Conservation (phyloP, 495 filamentous ascomycete genomes). For the Clavariopsis aquatica region DNA sequence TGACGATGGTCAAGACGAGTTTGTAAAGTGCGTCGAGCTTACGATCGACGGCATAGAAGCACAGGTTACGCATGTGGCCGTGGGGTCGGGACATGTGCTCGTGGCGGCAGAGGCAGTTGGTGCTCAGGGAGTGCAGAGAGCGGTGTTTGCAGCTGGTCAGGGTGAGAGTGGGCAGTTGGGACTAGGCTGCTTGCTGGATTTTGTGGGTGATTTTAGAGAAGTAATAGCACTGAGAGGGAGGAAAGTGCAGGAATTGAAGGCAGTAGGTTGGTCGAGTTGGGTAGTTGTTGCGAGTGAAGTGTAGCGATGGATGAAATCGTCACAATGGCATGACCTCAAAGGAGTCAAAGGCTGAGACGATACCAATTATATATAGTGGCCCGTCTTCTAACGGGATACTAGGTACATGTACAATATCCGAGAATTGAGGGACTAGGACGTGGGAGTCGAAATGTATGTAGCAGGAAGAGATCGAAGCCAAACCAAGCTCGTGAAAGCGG, state of each 20-base stretch:
- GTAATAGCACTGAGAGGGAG: slow-evolving; percentile 6
- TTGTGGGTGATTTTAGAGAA: slow-evolving; percentile 9
- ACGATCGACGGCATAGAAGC: slow-evolving; percentile 2
- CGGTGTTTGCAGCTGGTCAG: slow-evolving; percentile 20
- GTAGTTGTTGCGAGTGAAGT: slow-evolving; percentile 18
- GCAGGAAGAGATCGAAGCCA: neutral
- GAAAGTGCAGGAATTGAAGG: slow-evolving; percentile 6
- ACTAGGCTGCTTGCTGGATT: neutral
- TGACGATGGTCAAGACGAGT: slow-evolving; percentile 22
- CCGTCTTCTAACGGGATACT: neutral
- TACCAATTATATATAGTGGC: neutral
- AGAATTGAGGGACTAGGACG: neutral
- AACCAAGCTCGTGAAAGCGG: neutral
- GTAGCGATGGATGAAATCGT: neutral
- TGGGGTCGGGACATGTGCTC: slow-evolving; percentile 27
- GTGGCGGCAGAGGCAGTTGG: neutral
- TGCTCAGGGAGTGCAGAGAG: neutral
- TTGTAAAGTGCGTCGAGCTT: slow-evolving; percentile 15
- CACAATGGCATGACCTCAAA: neutral
- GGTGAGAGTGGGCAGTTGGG: slow-evolving; percentile 23
- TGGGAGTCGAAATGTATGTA: neutral
- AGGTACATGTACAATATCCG: neutral
- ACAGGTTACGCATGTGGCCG: slow-evolving; percentile 18
- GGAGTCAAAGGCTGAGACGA: neutral
- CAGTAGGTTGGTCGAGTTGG: slow-evolving; percentile 25